phyloP scores from a whole-genome alignment of 2,329 filamentous ascomycete species.

The Zymoseptoria passerinii region DNA sequence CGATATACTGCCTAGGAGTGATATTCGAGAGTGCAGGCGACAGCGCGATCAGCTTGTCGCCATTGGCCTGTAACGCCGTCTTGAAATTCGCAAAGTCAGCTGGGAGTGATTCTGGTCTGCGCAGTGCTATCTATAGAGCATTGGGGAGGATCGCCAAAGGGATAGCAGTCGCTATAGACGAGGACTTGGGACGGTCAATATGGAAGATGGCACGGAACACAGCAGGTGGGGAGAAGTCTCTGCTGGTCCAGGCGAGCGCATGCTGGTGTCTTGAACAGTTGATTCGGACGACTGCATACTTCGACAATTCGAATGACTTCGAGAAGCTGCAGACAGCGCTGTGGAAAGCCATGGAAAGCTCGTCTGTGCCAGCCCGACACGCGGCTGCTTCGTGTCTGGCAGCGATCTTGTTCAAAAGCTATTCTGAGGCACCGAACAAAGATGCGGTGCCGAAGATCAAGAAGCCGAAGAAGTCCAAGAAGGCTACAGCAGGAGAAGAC shows the following conservation, averaged over 20 bases:
- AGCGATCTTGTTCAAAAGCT: slow-evolving; percentile 71
- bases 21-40: slow-evolving; percentile 89
- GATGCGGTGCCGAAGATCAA: slow-evolving; percentile 51
- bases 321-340: slow-evolving; percentile 75
- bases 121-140: slow-evolving; percentile 67
- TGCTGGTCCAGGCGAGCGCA: slow-evolving; percentile 68
- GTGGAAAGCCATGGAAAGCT: slow-evolving; percentile 79
- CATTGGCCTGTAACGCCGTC: slow-evolving; percentile 61
- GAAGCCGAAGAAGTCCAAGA: slow-evolving; percentile 66
- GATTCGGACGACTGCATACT: slow-evolving; percentile 65
- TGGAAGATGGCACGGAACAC: slow-evolving; percentile 85
- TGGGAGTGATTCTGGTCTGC: slow-evolving; percentile 70
- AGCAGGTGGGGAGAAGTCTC: slow-evolving; percentile 70
- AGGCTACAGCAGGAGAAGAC: slow-evolving; percentile 52
- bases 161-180: slow-evolving; percentile 70
- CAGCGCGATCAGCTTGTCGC: slow-evolving; percentile 77
- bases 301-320: slow-evolving; percentile 82
- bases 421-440: slow-evolving; percentile 53
- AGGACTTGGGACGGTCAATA: slow-evolving; percentile 74
- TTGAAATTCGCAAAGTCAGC: slow-evolving; percentile 74
- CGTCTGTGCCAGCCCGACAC: slow-evolving; percentile 66
- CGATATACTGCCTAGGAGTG: slow-evolving; percentile 76
- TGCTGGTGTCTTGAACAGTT: slow-evolving; percentile 72
- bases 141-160: slow-evolving; percentile 69
- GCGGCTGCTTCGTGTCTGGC: slow-evolving; percentile 81